Percentiles rank a stretch among this genome's conserved stretches.
Conservation (phyloP, 176 grass and related monocot species). For the Carex littledalei region DNA sequence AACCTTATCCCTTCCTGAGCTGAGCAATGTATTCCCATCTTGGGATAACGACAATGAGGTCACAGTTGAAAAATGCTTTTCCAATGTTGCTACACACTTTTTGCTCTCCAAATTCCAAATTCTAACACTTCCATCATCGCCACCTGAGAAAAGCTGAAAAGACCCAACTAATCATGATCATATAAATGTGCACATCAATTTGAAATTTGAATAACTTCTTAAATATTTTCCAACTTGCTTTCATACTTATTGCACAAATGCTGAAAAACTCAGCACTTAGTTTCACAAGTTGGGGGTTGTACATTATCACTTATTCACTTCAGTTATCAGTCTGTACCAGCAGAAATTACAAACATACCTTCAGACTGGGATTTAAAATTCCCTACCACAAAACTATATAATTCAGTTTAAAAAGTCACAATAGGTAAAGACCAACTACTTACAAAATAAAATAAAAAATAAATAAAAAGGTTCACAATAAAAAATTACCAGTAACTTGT, state of each 20-base stretch:
- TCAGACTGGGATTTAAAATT: neutral
- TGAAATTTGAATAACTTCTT: neutral
- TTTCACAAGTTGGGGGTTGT: neutral
- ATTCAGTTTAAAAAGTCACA: neutral
- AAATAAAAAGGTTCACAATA: neutral
- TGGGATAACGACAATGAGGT: slow-evolving; percentile 78
- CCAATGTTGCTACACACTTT: slow-evolving; percentile 63
- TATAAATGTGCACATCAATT: neutral
- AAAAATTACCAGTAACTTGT: slow-evolving; percentile 56
- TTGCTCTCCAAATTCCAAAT: slow-evolving; percentile 87
- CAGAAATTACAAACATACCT: slow-evolving; percentile 5
- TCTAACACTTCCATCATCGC: slow-evolving; percentile 65
- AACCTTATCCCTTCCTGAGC: slow-evolving; percentile 73
- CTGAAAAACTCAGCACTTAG: neutral
- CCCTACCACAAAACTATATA: neutral
- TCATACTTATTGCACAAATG: neutral
- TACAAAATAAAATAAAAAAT: neutral
- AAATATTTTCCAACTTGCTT: neutral
- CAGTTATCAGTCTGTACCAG: neutral
- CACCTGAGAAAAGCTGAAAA: slow-evolving; percentile 77
- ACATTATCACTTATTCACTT: neutral
- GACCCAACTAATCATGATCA: slow-evolving; percentile 27
- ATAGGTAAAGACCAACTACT: neutral
- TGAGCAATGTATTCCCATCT: slow-evolving; percentile 75
- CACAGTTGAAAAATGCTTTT: slow-evolving; percentile 73